Percentiles rank a stretch among this genome's conserved stretches.
Conservation (phyloP, 257 asterid species). For the Solanum chilense region DNA sequence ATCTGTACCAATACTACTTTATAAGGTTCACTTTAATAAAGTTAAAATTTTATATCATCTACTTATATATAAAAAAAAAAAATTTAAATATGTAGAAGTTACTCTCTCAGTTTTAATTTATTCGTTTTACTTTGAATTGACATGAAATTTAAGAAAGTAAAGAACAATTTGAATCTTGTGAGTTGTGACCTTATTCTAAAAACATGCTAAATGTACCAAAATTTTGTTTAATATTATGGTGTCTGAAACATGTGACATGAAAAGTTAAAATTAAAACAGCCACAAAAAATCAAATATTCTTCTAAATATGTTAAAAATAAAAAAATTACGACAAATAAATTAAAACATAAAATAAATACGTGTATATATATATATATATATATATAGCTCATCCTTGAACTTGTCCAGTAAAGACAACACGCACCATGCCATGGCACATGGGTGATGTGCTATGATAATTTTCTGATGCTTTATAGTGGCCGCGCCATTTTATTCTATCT, state of each 20-base stretch:
- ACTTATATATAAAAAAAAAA: too few relatives aligned
- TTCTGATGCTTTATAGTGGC: not conserved
- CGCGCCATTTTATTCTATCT: accelerated
- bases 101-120: too few relatives aligned
- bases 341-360: accelerated
- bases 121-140: too few relatives aligned
- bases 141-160: too few relatives aligned
- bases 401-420: not conserved
- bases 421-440: not conserved
- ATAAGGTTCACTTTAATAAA: not conserved
- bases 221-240: too few relatives aligned
- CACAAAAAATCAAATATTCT: accelerated
- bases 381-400: not conserved
- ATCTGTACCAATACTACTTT: not conserved
- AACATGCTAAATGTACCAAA: too few relatives aligned
- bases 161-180: not conserved
- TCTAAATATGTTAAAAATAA: too few relatives aligned
- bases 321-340: too few relatives aligned
- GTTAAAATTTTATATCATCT: too few relatives aligned
- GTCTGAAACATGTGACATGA: accelerated
- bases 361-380: too few relatives aligned
- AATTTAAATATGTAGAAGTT: too few relatives aligned
- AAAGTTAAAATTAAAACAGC: accelerated
- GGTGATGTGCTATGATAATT: not conserved
- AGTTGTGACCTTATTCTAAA: too few relatives aligned